phyloP scores from a whole-genome alignment of 805 yeast species.

The Pichia eremophila region DNA sequence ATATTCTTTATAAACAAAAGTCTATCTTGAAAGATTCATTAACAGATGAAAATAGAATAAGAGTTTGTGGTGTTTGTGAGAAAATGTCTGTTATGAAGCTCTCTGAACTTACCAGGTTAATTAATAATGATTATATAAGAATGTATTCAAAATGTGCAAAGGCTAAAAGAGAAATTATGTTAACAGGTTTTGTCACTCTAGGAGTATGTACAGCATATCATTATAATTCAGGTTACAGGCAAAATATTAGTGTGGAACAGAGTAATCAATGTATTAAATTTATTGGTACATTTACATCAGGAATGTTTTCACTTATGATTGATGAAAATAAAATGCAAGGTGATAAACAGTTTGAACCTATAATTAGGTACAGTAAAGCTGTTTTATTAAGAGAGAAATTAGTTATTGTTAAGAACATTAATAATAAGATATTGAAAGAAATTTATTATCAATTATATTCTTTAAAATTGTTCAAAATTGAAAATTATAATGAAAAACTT shows the following conservation, averaged over 20 bases:
- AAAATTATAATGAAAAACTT: background rate
- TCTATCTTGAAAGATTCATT: background rate
- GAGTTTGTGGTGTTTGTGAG: conserved; percentile 1
- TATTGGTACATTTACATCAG: conserved; percentile 1
- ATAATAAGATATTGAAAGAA: background rate
- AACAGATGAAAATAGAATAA: background rate
- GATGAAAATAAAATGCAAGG: background rate
- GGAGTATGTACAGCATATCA: conserved; percentile 1
- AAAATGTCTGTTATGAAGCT: background rate
- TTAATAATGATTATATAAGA: background rate
- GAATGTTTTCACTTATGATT: conserved; percentile 1
- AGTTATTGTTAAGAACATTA: background rate
- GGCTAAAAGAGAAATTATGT: background rate
- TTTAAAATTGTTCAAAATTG: background rate
- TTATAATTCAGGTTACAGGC: background rate
- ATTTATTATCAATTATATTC: background rate
- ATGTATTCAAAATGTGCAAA: background rate
- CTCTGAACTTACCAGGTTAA: background rate
- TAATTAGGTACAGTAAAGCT: background rate
- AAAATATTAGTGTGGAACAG: background rate
- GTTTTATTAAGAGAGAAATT: background rate
- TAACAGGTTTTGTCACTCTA: background rate
- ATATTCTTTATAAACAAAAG: background rate
- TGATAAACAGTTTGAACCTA: background rate
- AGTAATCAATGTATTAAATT: conserved; percentile 1